A percentile compares a stretch with the other conserved stretches of the same genome.
Conservation (phyloP, 2,329 filamentous ascomycete species). For the Aspergillus niger region DNA sequence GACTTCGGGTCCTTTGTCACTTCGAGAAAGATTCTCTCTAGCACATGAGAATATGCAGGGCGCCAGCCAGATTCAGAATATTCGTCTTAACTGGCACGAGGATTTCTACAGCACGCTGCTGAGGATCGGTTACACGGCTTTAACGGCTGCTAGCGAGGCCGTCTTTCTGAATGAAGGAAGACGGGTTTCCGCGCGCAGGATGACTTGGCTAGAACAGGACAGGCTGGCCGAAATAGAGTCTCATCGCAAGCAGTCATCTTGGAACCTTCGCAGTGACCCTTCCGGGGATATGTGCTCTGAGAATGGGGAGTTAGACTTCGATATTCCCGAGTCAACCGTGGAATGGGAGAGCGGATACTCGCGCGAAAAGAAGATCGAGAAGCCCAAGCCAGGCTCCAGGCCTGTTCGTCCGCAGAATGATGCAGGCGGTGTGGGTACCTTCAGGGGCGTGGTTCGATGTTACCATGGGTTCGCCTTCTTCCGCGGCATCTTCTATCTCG, state of each 20-base stretch:
- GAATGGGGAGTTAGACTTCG: constrained; percentile 37
- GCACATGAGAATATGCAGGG: constrained; percentile 92
- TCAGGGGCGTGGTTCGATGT: constrained; percentile 75
- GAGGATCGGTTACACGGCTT: constrained; percentile 80
- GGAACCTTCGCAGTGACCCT: constrained; percentile 20
- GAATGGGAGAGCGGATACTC: constrained; percentile 51
- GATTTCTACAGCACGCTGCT: constrained; percentile 94
- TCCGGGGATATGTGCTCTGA: constrained; percentile 30
- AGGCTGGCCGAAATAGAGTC: constrained; percentile 73
- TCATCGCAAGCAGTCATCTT: constrained; percentile 31
- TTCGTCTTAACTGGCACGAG: constrained; percentile 81
- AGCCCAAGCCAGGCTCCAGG: constrained; percentile 36
- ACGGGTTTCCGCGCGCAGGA: constrained; percentile 68
- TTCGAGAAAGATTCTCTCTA: constrained; percentile 63
- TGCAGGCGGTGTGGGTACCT: constrained; percentile 71
- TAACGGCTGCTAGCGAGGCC: constrained; percentile 92
- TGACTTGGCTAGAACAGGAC: constrained; percentile 92
- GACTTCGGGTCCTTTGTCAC: constrained; percentile 46
- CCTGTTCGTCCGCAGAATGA: constrained; percentile 39
- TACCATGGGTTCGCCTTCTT: constrained; percentile 75
- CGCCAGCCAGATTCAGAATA: constrained; percentile 78
- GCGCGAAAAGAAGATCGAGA: constrained; percentile 49
- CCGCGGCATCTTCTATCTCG: constrained; percentile 68
- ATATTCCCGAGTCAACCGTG: constrained; percentile 32
- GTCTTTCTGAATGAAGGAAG: constrained; percentile 93